These are phyloP conservation scores for Anethum foeniculum DNA, from an alignment of 140 eudicot species.

Conservation along the genomic window DNA sequence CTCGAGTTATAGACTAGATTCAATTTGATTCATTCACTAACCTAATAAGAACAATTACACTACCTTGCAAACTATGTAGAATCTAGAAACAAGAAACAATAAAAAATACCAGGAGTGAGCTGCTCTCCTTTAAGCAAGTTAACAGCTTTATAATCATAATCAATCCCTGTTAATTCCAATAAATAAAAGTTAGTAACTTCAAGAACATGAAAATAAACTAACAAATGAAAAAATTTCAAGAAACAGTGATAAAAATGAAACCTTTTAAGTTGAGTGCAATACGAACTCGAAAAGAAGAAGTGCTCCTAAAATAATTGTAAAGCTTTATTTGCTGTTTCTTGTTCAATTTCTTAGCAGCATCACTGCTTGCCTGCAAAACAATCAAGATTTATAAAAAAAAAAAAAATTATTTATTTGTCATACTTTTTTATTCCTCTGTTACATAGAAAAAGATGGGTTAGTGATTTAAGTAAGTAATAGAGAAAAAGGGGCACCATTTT, in stretches of 20 bases:
- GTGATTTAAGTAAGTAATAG: not conserved
- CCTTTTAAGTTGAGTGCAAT: slow-evolving; percentile 82
- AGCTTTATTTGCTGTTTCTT: slow-evolving; percentile 41
- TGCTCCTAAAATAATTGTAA: slow-evolving; percentile 59
- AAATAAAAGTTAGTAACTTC: not conserved
- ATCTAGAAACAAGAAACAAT: not conserved
- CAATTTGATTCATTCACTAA: not conserved
- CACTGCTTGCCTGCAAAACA: slow-evolving; percentile 24
- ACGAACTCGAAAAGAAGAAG: slow-evolving; percentile 80
- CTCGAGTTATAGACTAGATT: not conserved
- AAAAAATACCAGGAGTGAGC: slow-evolving; percentile 38
- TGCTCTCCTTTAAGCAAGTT: slow-evolving; percentile 69
- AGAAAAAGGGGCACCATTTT: not conserved
- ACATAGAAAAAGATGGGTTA: not conserved
- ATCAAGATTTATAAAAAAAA: not conserved
- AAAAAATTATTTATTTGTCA: not conserved
- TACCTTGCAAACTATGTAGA: not conserved
- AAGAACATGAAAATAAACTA: not conserved
- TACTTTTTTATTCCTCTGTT: not conserved
- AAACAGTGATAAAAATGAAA: slow-evolving; percentile 1
- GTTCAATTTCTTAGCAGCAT: slow-evolving; percentile 26
- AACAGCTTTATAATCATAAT: slow-evolving; percentile 71
- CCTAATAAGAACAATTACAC: not conserved
- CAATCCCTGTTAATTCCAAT: slow-evolving; percentile 40
- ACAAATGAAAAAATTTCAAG: not conserved